Percentiles rank a stretch among this genome's conserved stretches.
phyloP scores from a whole-genome alignment of 352 stramenopile genomes.

The Globisporangium iwayamae region DNA sequence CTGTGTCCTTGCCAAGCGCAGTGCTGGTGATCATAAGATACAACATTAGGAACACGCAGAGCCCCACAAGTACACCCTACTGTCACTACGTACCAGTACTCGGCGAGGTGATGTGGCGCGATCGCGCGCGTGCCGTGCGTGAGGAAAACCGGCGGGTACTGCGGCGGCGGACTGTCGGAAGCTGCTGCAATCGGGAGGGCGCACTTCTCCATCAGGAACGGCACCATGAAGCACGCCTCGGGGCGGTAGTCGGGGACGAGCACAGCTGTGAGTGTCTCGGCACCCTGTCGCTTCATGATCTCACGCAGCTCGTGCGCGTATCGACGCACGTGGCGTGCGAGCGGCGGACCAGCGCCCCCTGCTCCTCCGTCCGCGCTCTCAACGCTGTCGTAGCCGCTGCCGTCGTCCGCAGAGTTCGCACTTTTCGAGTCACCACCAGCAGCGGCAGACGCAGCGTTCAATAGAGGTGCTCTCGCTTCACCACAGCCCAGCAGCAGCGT shows the following conservation, averaged over 20 bases:
- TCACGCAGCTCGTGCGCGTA: constrained; percentile 63
- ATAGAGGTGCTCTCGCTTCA: constrained; percentile 23
- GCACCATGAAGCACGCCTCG: constrained; percentile 67
- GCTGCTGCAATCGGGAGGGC: constrained; percentile 16
- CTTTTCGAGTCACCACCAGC: constrained; percentile 10
- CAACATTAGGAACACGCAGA: background rate
- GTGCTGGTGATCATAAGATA: constrained; percentile 24
- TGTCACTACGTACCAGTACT: constrained; percentile 55
- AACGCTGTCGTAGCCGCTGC: constrained; percentile 27
- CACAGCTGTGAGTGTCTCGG: constrained; percentile 40
- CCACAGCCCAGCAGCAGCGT: constrained; percentile 65
- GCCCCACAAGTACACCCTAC: background rate
- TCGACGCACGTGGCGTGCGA: constrained; percentile 22
- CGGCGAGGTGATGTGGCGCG: constrained; percentile 56
- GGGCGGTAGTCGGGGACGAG: constrained; percentile 70
- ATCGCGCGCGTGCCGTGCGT: constrained; percentile 79
- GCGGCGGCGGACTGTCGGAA: constrained; percentile 20
- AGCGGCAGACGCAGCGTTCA: constrained; percentile 3
- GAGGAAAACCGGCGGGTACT: constrained; percentile 44
- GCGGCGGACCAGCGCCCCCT: constrained; percentile 6
- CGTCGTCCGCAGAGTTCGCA: constrained; percentile 35
- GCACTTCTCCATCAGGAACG: constrained; percentile 66
- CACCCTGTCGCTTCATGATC: constrained; percentile 38
- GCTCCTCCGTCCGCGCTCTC: constrained; percentile 27
- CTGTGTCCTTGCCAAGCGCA: constrained; percentile 42